phyloP scores from a whole-genome alignment of 208 protist species.

The Wallacemonas sp. region DNA sequence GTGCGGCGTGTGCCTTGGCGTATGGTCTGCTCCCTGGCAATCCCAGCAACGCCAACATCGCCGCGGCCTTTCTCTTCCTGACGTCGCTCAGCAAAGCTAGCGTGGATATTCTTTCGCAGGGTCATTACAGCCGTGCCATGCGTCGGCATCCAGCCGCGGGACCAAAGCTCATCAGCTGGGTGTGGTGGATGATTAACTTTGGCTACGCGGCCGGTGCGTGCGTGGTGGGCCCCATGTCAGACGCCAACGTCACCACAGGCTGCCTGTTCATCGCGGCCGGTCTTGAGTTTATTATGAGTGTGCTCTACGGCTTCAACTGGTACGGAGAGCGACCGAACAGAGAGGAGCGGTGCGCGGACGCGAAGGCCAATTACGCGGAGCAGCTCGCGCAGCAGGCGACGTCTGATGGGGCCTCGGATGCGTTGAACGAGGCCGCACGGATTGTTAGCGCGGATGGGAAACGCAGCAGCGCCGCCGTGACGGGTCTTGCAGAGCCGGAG shows the following conservation, averaged over 20 bases:
- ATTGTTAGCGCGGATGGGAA: neutral
- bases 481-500: slow-evolving; percentile 3
- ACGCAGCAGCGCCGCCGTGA: neutral
- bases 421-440: no score
- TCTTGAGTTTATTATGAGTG: slow-evolving; percentile 16
- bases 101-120: slow-evolving; percentile 42
- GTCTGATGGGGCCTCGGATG: slow-evolving; percentile 24
- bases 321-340: slow-evolving; percentile 32
- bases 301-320: slow-evolving; percentile 42
- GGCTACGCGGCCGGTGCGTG: slow-evolving; percentile 24
- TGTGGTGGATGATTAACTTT: slow-evolving; percentile 39
- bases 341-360: slow-evolving; percentile 29
- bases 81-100: slow-evolving; percentile 29
- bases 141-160: slow-evolving; percentile 25
- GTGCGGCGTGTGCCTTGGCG: slow-evolving; percentile 20
- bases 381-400: slow-evolving; percentile 8
- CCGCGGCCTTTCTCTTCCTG: slow-evolving; percentile 23
- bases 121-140: slow-evolving; percentile 48
- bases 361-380: slow-evolving; percentile 8
- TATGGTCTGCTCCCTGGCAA: slow-evolving; percentile 24
- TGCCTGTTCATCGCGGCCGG: slow-evolving; percentile 26
- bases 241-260: slow-evolving; percentile 22
- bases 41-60: slow-evolving; percentile 16
- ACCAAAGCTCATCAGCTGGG: slow-evolving; percentile 38
- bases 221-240: slow-evolving; percentile 36